Base-by-base conservation (phyloP, 306 rosid species). In the Cicer cuneatum region DNA sequence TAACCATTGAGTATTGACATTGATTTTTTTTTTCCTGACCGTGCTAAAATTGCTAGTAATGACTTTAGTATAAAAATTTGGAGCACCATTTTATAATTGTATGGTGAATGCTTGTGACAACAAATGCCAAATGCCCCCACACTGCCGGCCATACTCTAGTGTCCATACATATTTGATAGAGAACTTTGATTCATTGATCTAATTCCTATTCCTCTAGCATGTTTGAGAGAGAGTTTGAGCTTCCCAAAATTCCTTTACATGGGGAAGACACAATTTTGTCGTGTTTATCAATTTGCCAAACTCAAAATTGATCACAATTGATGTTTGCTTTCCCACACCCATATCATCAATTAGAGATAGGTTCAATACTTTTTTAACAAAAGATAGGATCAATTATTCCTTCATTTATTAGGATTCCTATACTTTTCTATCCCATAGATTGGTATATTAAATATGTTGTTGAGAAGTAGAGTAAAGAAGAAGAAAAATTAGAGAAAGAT, bases 91-190 rank as follows among this genome's bases (percentile, higher is more conserved):
- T 79, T 68, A 80, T 65, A 53, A 60, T 60, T 39, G 65, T 19
- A 19, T 39, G 9, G 66, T 76, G 74, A 73, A 77, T 72, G 74
- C 68, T 73, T 72, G 66, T 76, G 82, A 72, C 69, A 65, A 62
- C 67, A 73, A 70, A 46, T 79, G 64, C 51, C 78, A 18, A 53
- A 8, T 18, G 59, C 59, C 1, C 4, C 66, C 71, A 72, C 69
- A 12, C 8, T 65, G 43, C 41, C 49, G 81, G 77, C 72, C 80
- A 81, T 67, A 68, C 82, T 70, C 58, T 40, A 71, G 57, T 75
- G 81, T 80, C 75, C 81, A 64, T 11, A 12, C 83, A 72, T 24
- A 8, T 79, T 72, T 78, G 77, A 73, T 14, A 43, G 41, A 68
- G 69, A 48, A 69, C 78, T 64, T 72, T 80, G 62, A 75, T 79